These are phyloP conservation scores for Lachancea kluyveri DNA, from an alignment of 805 yeast genomes.

Conservation along the genomic window DNA sequence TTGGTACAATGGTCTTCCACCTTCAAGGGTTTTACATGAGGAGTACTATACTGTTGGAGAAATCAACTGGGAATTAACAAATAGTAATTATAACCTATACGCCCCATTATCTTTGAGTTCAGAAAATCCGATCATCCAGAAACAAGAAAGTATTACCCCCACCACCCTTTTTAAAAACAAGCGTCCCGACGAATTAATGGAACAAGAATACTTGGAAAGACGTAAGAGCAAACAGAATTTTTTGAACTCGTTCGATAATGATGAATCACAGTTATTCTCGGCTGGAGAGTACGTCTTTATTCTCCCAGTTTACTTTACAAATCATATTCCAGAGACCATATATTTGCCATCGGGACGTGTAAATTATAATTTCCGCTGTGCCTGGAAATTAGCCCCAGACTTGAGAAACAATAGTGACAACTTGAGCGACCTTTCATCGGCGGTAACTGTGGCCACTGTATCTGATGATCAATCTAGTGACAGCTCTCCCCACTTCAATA, in stretches of 20 bases:
- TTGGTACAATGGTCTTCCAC: constrained; percentile 53
- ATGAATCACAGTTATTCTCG: constrained; percentile 24
- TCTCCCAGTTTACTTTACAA: constrained; percentile 56
- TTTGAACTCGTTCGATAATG: constrained; percentile 6
- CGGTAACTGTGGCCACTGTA: constrained; percentile 1
- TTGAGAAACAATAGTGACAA: background rate
- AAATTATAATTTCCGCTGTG: constrained; percentile 17
- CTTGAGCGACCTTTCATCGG: constrained; percentile 6
- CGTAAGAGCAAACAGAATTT: constrained; percentile 11
- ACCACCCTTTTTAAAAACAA: constrained; percentile 18
- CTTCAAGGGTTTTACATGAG: constrained; percentile 36
- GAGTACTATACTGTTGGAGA: constrained; percentile 46
- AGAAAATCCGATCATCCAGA: constrained; percentile 19
- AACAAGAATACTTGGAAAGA: constrained; percentile 17
- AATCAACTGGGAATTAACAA: constrained; percentile 40
- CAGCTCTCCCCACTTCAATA: constrained; percentile 4
- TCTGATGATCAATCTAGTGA: constrained; percentile 6
- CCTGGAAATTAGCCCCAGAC: constrained; percentile 9
- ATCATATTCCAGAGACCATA: constrained; percentile 54
- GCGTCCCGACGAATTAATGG: constrained; percentile 3
- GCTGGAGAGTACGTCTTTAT: constrained; percentile 70
- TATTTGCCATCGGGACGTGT: constrained; percentile 33
- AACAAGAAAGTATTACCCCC: constrained; percentile 13
- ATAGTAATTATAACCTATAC: constrained; percentile 40
- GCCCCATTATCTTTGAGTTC: constrained; percentile 26